phyloP scores from a whole-genome alignment of 106 monocot genomes.

The Triglochin maritima region DNA sequence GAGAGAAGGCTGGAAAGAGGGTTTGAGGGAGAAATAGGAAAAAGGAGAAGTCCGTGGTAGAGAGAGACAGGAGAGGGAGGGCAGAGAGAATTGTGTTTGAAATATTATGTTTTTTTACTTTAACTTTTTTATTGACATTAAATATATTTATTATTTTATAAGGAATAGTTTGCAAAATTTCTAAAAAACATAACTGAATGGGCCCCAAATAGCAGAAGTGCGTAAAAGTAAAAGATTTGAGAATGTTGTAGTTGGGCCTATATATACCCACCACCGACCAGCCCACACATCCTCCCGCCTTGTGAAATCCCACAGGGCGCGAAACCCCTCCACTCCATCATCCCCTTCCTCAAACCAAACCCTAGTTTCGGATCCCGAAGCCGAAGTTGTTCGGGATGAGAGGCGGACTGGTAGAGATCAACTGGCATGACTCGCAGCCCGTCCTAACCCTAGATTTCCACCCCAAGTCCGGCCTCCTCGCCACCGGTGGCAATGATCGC shows the following conservation, averaged over 20 bases:
- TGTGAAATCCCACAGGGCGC: neutral
- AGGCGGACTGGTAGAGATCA: slow-evolving; percentile 87
- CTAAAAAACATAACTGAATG: too few species aligned
- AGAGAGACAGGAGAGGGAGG: too few species aligned
- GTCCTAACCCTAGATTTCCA: slow-evolving; percentile 97
- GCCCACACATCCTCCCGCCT: neutral
- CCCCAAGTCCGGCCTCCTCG: slow-evolving; percentile 48
- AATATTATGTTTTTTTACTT: too few species aligned
- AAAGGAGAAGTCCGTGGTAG: too few species aligned
- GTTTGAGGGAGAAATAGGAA: too few species aligned
- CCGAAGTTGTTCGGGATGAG: slow-evolving; percentile 29
- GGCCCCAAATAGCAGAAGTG: too few species aligned
- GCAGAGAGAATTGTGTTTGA: too few species aligned
- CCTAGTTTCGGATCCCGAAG: neutral
- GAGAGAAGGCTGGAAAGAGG: too few species aligned
- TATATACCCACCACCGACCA: neutral
- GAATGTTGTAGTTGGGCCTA: neutral
- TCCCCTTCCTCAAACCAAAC: neutral
- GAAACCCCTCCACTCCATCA: neutral
- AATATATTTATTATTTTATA: too few species aligned
- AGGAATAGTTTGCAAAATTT: too few species aligned
- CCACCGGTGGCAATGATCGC: slow-evolving; percentile 85
- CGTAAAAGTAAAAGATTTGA: too few species aligned
- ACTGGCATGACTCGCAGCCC: slow-evolving; percentile 86
- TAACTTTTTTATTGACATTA: too few species aligned